phyloP scores from a whole-genome alignment of 2,329 filamentous ascomycete species.

The Cercospora janseana region DNA sequence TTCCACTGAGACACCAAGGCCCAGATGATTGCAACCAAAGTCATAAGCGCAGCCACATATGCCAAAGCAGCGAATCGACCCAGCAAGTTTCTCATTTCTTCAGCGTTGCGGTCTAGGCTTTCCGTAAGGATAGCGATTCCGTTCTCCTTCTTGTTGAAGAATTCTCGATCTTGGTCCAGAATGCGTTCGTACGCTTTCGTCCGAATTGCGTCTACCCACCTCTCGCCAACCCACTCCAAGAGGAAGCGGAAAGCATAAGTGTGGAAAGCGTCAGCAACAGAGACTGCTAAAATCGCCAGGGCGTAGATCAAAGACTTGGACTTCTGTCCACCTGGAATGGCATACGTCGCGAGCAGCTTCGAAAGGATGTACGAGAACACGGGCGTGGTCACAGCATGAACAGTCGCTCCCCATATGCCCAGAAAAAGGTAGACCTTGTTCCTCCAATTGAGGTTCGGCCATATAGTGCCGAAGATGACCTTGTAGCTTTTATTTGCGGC shows the following conservation, averaged over 20 bases:
- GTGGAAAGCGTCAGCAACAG: constrained; percentile 63
- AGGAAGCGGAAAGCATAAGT: constrained; percentile 68
- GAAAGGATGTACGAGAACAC: constrained; percentile 75
- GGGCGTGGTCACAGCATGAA: constrained; percentile 67
- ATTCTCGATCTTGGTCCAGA: constrained; percentile 71
- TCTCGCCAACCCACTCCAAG: constrained; percentile 68
- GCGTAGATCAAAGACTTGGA: constrained; percentile 61
- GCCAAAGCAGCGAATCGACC: constrained; percentile 72
- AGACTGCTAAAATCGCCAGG: constrained; percentile 65
- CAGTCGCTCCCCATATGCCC: constrained; percentile 60
- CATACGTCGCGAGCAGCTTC: constrained; percentile 69
- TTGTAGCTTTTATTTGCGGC: constrained; percentile 39
- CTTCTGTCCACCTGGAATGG: constrained; percentile 51
- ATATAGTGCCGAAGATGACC: constrained; percentile 66
- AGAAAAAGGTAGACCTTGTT: constrained; percentile 57
- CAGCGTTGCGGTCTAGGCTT: constrained; percentile 74
- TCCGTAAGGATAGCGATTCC: constrained; percentile 63
- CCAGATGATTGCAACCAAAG: constrained; percentile 69
- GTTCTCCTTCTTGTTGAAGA: constrained; percentile 72
- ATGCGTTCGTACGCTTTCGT: constrained; percentile 66
- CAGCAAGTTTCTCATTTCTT: constrained; percentile 82
- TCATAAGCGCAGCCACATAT: constrained; percentile 66
- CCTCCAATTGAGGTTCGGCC: constrained; percentile 58
- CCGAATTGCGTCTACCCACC: constrained; percentile 74
- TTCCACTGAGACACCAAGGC: constrained; percentile 73